Base-by-base conservation (phyloP, 2,329 filamentous ascomycete genomes). In the Monilinia fructicola region DNA sequence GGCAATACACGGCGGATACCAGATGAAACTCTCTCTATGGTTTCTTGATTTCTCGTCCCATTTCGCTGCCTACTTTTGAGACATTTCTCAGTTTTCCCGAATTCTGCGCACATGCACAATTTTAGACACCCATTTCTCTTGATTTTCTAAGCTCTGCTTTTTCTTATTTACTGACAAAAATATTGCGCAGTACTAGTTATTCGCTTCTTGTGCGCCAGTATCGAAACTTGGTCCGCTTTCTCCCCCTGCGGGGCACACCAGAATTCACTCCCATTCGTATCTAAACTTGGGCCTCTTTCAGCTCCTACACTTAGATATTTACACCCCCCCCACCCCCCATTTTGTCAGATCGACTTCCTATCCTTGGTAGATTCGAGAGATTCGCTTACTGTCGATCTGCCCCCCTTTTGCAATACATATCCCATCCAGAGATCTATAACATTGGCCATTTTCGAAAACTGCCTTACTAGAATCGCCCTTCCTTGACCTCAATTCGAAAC, bases 371-470 rank as follows among this genome's bases (percentile, higher is more conserved):
- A 50, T 38, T 38, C 31, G 16, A 50, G 21, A 40, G n/a, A 38
- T 61, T 61, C 58, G 58, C 58, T 61, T 61, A 61, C 58, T 40
- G 58, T 50, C 44, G 58, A 61, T 42, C 58, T 38, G 31, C 55
- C 58, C 58, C 56, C 58, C 28, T 38, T 52, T 61, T 50, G 28
- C n/a, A 23, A 52, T 38, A 44, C 58, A 26, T 14, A 61, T 23
- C 26, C 9, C 38, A 38, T 52, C 44, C n/a, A 50, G 28, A 26
- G 23, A 38, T 52, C 44, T 10, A 50, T 21, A 26, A 61, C 44
- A 38, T 26, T 18, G 44, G 58, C 16, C n/a, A 21, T 61, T 21
- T 26, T 26, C 14, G 23, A 61, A 18, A 38, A 61, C 7, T 26
- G 40, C 9, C 26, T 26, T 10, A 7, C 46, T 40, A 18, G 23